Evolutionary conservation across 1,139 yeast species (phyloP), one percentile per base, ranked within the genome.

Genomic region (Pichia sp.): DNA sequence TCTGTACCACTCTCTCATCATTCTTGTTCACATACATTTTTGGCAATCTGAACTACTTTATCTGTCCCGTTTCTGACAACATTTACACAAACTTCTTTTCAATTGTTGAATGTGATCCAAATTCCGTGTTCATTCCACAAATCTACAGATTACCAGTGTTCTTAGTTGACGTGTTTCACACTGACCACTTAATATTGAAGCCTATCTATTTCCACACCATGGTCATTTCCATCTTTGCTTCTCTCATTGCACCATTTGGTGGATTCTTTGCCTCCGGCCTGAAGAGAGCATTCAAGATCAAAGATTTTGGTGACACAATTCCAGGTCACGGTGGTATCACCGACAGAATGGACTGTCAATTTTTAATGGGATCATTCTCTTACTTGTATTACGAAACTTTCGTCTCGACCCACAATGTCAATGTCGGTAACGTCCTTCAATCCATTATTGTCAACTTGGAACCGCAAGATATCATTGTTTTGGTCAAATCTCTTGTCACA

Each of bases 301-400:
- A 85, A 61, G 95, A 85, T 59, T 85, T 85, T 54, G 95, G 95
- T 42, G 88, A 84, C 55, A 83, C 94, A 15, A 85, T 85, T 46
- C 95, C 95, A 10, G 99, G 99, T 26, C 99, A 91, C 56, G 99
- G 99, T 44, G 99, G 99, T 47, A 78, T 91, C 47, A 88, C 96
- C 22, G 99, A 91, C 60, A 75, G 99, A 63, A 81, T 91, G 68
- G 99, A 91, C 63, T 91, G 99, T 62, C 98, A 91, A 62, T 91
- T 91, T 57, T 67, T 91, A 49, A 91, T 91, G 97, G 99, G 98
- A 10, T 86, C 95, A 29, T 91, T 91, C 58, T 74, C 93, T 30
- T 88, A 87, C 57, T 69, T 91, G 47, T 91, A 91, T 65, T 88
- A 81, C 59, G 96, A 88, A 60, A 84, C 96, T 2, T 91, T 91